Percentiles rank a stretch among this genome's conserved stretches.
These are phyloP conservation scores for Brasilioporus rufonigricans DNA, from an alignment of 768 basidiomycete genomes.

Conservation along the genomic window DNA sequence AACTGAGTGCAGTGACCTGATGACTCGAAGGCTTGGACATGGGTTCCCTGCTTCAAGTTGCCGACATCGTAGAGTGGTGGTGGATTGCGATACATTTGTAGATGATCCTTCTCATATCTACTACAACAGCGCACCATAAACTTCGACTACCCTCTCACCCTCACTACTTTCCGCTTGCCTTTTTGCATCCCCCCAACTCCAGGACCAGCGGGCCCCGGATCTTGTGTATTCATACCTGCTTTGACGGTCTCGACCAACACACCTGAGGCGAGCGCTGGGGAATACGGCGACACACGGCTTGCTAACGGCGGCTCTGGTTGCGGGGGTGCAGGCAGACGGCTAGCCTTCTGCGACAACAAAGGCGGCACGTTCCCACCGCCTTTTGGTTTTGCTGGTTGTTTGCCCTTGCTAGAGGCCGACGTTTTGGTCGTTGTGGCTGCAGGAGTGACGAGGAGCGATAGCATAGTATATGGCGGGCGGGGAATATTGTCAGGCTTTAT, in stretches of 20 bases:
- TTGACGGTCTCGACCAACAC: slow-evolving; percentile 82
- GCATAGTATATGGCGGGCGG: slow-evolving; percentile 54
- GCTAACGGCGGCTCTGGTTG: slow-evolving; percentile 71
- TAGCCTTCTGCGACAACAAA: slow-evolving; percentile 24
- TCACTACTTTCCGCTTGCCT: slow-evolving; percentile 78
- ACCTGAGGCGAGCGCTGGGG: slow-evolving; percentile 73
- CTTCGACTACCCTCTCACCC: slow-evolving; percentile 54
- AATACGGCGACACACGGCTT: slow-evolving; percentile 75
- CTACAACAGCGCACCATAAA: not conserved
- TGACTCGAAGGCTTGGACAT: no score
- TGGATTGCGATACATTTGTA: slow-evolving; percentile 23
- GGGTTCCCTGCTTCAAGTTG: no score
- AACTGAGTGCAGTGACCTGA: no score
- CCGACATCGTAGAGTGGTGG: no score
- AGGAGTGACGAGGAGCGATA: slow-evolving; percentile 29
- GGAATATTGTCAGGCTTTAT: slow-evolving; percentile 71
- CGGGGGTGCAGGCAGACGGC: slow-evolving; percentile 69
- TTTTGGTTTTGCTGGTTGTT: slow-evolving; percentile 50
- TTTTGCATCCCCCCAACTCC: slow-evolving; percentile 44
- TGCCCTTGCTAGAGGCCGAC: slow-evolving; percentile 43
- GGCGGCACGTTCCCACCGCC: slow-evolving; percentile 33
- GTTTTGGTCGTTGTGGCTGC: slow-evolving; percentile 31
- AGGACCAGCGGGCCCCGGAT: slow-evolving; percentile 42
- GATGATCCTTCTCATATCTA: slow-evolving; percentile 13
- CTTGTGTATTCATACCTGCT: slow-evolving; percentile 74